Evolutionary conservation across 129 eudicot species (phyloP), one percentile per base, ranked within the genome.

Genomic region (Erigeron canadensis): DNA sequence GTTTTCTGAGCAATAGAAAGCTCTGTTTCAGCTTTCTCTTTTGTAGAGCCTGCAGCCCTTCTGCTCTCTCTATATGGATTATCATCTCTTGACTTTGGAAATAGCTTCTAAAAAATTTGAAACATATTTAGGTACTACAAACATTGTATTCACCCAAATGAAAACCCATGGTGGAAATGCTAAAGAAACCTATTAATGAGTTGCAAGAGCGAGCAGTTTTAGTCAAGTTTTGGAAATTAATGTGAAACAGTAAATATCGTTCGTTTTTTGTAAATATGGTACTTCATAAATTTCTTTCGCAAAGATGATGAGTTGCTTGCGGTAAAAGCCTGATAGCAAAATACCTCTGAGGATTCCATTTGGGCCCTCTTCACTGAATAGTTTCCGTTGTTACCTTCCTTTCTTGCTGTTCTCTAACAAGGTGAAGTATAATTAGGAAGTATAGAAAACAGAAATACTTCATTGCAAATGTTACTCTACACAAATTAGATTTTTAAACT

Each of bases 1-100:
- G 81, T 82, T 77, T 74, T 81, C 41, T 83, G 89, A 5, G 96
- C 96, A 11, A 66, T 72, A 7, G 19, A 75, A 22, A 89, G 92
- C 79, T 84, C 88, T 0, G 71, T 62, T 73, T 85, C 91, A 56
- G 85, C 86, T 75, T 63, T 79, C 63, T 82, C 78, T 75, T 82
- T 87, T 53, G 39, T 80, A 19, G 78, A 41, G 54, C 81, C 87
- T 3, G 84, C 87, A 11, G 66, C 43, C 56, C 63, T 69, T 47
- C 70, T 80, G 80, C 73, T 71, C 57, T 75, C 80, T n/a, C 69
- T 62, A 57, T 84, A 64, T 54, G 60, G 77, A 56, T 55, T 67
- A 23, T 69, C 63, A 44, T 79, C 83, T 57, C 77, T 82, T 53
- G 85, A 67, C 44, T 74, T 17, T 76, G 56, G 38, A 40, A 70